Evolutionary conservation across 495 filamentous ascomycete species (phyloP), one percentile per base, ranked within the genome.

Genomic region (Penicillium turbatum): DNA sequence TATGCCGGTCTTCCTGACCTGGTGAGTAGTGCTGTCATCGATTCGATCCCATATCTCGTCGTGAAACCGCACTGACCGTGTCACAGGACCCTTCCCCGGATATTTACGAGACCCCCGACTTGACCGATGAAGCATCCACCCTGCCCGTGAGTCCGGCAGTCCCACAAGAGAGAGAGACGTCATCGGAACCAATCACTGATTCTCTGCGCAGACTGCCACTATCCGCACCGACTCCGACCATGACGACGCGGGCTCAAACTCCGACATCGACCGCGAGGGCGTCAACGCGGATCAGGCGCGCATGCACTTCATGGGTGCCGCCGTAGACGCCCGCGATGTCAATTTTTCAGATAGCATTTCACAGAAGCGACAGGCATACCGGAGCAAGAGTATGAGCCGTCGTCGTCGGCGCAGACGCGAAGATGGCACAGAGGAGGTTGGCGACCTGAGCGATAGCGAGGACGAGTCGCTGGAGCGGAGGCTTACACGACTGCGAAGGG

Each of bases 21-120:
- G 63, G 89, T 93, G 75, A 60, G 79, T 64, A n/a, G 19, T 16
- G 17, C 41, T 35, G n/a, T 24, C 12, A 12, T 27, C 3, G 24
- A 42, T 15, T 27, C 7, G 8, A 15, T 29, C 10, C 11, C 26
- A 21, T 24, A 27, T 30, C 38, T 27, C 19, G 12, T 15, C 6
- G 9, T 30, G 6, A 4, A 29, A 30, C 29, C 38, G 30, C 29
- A 45, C 55, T 68, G 47, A 68, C 49, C 45, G 38, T 42, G 31
- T 54, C 4, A 16, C 54, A 93, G 90, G 92, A 97, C 66, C 85
- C 83, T 21, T 89, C 90, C 21, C 92, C 91, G 68, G 92, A 96
- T 65, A 87, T 95, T 62, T 97, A 97, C 74, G 92, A 96, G 73
- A 96, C 92, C 41, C 92, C 92, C 62, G 90, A 93, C 53, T 75